Evolutionary conservation across 768 basidiomycete species (phyloP).

Genomic region (Clitopilus passeckerianus): DNA sequence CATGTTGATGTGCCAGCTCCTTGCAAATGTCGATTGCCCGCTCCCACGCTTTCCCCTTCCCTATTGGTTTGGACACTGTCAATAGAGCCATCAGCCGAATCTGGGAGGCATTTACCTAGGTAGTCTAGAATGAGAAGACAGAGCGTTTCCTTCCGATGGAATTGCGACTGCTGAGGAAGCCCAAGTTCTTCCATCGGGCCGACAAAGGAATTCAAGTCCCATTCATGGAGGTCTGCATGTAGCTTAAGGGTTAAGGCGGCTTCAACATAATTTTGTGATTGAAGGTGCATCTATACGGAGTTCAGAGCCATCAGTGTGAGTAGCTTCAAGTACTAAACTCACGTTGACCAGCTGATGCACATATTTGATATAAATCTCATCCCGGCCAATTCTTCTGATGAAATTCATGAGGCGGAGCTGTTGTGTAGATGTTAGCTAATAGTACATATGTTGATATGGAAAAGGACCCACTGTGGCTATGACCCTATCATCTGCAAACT

Average conservation of each 20-base stretch:
- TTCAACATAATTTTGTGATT: slow-evolving; percentile 88
- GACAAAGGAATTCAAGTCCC: slow-evolving; percentile 79
- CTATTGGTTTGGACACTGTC: slow-evolving; percentile 29
- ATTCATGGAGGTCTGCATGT: slow-evolving; percentile 90
- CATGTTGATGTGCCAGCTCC: slow-evolving; percentile 85
- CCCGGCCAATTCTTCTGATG: slow-evolving; percentile 84
- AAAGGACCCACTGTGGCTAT: slow-evolving; percentile 68
- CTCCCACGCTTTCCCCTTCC: slow-evolving; percentile 98
- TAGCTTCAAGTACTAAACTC: slow-evolving; percentile 18
- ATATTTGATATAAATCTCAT: slow-evolving; percentile 95
- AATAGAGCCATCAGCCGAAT: neutral
- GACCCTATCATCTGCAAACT: slow-evolving; percentile 91
- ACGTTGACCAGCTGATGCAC: slow-evolving; percentile 93
- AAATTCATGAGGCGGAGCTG: slow-evolving; percentile 91
- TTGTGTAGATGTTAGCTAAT: slow-evolving; percentile 6
- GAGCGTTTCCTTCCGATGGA: slow-evolving; percentile 90
- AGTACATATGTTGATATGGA: neutral
- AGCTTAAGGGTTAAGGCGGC: slow-evolving; percentile 91
- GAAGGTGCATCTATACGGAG: slow-evolving; percentile 67
- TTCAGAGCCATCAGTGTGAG: neutral
- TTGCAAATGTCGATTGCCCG: slow-evolving; percentile 90
- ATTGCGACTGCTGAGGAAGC: slow-evolving; percentile 88
- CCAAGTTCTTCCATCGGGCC: slow-evolving; percentile 87
- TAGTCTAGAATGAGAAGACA: slow-evolving; percentile 92
- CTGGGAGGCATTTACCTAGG: slow-evolving; percentile 48